Conservation (phyloP, 805 yeast species). For the Komagataella pseudopastoris region DNA sequence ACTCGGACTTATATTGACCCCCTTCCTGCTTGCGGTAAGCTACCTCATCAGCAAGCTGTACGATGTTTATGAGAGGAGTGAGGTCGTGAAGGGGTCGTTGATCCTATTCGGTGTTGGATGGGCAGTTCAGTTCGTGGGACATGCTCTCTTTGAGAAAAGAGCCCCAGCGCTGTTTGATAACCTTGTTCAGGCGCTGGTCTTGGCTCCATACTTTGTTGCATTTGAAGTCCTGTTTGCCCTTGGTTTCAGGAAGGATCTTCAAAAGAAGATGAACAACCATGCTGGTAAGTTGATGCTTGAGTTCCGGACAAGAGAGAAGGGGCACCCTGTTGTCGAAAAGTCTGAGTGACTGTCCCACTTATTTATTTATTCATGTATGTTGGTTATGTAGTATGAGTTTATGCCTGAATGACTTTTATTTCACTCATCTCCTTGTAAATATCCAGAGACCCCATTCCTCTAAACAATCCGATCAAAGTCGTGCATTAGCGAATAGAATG, state of each 20-base stretch:
- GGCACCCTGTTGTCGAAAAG: neutral
- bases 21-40: conserved; percentile 19
- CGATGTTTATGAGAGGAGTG: conserved; percentile 4
- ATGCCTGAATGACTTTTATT: neutral
- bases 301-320: conserved; percentile 12
- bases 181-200: conserved; percentile 68
- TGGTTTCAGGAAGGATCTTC: conserved; percentile 46
- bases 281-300: conserved; percentile 26
- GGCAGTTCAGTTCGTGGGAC: conserved; percentile 82
- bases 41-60: conserved; percentile 8
- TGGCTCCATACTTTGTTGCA: conserved; percentile 84
- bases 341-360: neutral
- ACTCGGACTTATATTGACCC: conserved; percentile 29
- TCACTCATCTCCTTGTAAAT: neutral
- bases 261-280: conserved; percentile 31
- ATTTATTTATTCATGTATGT: neutral
- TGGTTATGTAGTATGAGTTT: neutral
- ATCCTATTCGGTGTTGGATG: conserved; percentile 44
- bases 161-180: conserved; percentile 85
- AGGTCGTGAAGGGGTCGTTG: conserved; percentile 19
- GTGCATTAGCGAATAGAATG: neutral
- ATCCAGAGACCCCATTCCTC: no score
- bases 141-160: conserved; percentile 64
- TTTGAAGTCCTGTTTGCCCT: conserved; percentile 59
- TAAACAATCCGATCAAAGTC: neutral